Base-by-base conservation (phyloP, 2,329 filamentous ascomycete genomes). In the Aspergillus pseudotamarii region DNA sequence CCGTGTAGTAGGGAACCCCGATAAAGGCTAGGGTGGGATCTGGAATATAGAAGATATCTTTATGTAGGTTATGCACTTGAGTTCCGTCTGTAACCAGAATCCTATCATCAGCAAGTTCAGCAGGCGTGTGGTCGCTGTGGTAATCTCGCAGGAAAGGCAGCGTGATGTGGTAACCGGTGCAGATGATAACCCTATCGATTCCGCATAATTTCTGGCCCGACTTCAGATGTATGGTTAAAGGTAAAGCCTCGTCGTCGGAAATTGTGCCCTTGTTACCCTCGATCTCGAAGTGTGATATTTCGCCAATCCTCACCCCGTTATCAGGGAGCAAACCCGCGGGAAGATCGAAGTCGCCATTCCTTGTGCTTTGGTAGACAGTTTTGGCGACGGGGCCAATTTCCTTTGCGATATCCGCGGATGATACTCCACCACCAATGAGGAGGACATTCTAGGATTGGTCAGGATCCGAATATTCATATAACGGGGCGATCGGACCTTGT, bases 21-120 rank as follows among this genome's bases (percentile, higher is more conserved):
- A 91, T 79, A 65, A 91, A 91, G 0, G 82, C 78, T 0, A 91
- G 78, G 0, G 86, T 85, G 0, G 89, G 88, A 64, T 91, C 88
- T 0, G 83, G 83, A 50, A 91, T 90, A 74, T 91, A 91, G 71
- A 90, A 91, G 16, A 91, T 88, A 71, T 92, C 89, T 62, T 86
- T 86, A 78, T 91, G 86, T 1, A 91, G 78, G 66, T 91, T 91
- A 69, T 91, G 89, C 4, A 83, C 79, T 72, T 88, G 85, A 14
- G 82, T 82, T 2, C 89, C 89, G 51, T 91, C 87, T 0, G 81
- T 91, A 5, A 92, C 85, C 0, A 92, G 77, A 0, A 86, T 74
- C 0, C 73, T 78, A 0, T 86, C 81, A 43, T 83, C 79, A 0
- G 87, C 88, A 0, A 85, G 70, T 1, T 82, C 73, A 0, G 80